phyloP scores from a whole-genome alignment of 108 stramenopile species.

The Nitzschia inconspicua region DNA sequence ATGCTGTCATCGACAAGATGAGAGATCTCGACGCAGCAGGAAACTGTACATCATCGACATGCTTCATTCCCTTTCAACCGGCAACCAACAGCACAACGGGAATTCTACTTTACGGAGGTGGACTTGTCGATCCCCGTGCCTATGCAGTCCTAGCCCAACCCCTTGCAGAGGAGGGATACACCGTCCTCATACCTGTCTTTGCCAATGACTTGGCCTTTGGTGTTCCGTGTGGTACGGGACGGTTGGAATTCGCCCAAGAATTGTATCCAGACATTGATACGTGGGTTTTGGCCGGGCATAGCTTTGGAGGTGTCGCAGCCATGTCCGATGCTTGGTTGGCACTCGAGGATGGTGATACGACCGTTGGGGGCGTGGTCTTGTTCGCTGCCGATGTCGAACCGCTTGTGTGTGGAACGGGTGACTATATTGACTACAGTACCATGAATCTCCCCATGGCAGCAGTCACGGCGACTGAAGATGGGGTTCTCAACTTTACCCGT shows the following conservation, averaged over 20 bases:
- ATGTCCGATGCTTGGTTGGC: conserved; percentile 10
- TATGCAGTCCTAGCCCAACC: conserved; percentile 18
- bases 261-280: conserved; percentile 21
- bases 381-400: conserved; percentile 22
- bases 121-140: conserved; percentile 32
- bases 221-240: conserved; percentile 13
- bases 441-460: conserved; percentile 27
- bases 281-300: conserved; percentile 36
- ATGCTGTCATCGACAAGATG: conserved; percentile 13
- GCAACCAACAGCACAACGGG: conserved; percentile 4
- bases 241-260: conserved; percentile 12
- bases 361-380: conserved; percentile 26
- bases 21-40: conserved; percentile 22
- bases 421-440: conserved; percentile 15
- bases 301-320: conserved; percentile 33
- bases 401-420: conserved; percentile 21
- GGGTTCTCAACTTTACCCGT: conserved; percentile 11
- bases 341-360: not conserved
- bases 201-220: conserved; percentile 16
- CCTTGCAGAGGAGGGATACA: conserved; percentile 12
- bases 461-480: conserved; percentile 24
- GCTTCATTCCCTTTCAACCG: conserved; percentile 18
- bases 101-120: conserved; percentile 28
- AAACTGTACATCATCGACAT: conserved; percentile 3
- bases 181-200: conserved; percentile 30